A percentile compares a stretch with the other conserved stretches of the same genome.
Evolutionary conservation across 2,329 filamentous ascomycete species (phyloP).

Genomic region (Kalmusia sp.): DNA sequence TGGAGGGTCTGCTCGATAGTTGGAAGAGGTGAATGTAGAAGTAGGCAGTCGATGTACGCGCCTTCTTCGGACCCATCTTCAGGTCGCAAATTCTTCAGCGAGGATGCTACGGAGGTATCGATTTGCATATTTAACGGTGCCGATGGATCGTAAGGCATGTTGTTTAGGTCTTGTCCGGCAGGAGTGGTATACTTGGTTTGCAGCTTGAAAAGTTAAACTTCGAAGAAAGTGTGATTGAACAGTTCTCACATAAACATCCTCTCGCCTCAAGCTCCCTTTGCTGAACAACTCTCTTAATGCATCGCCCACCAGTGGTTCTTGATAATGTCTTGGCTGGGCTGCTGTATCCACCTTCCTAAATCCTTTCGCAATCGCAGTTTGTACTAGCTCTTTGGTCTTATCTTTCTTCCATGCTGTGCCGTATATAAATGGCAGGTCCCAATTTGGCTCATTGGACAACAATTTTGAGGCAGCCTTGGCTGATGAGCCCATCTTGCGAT

Average conservation of each 20-base stretch:
- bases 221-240: background rate
- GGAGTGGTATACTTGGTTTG: constrained; percentile 84
- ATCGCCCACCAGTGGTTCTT: constrained; percentile 72
- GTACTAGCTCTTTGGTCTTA: constrained; percentile 70
- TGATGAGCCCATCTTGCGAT: constrained; percentile 27
- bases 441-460: constrained; percentile 8
- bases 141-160: constrained; percentile 68
- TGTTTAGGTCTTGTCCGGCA: constrained; percentile 64
- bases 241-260: constrained; percentile 67
- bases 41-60: constrained; percentile 63
- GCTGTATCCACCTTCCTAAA: constrained; percentile 81
- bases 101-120: constrained; percentile 70
- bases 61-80: constrained; percentile 39
- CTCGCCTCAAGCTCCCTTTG: constrained; percentile 64
- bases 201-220: constrained; percentile 54
- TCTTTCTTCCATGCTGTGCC: constrained; percentile 89
- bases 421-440: constrained; percentile 63
- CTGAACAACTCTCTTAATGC: constrained; percentile 69
- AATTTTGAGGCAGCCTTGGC: constrained; percentile 21
- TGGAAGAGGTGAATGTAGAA: constrained; percentile 65
- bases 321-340: constrained; percentile 79
- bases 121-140: constrained; percentile 70
- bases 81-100: constrained; percentile 66
- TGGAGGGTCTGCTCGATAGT: constrained; percentile 62
- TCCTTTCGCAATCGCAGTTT: constrained; percentile 70